These are phyloP conservation scores for Inonotus hispidus DNA, from an alignment of 1,284 basidiomycete genomes.

Conservation along the genomic window DNA sequence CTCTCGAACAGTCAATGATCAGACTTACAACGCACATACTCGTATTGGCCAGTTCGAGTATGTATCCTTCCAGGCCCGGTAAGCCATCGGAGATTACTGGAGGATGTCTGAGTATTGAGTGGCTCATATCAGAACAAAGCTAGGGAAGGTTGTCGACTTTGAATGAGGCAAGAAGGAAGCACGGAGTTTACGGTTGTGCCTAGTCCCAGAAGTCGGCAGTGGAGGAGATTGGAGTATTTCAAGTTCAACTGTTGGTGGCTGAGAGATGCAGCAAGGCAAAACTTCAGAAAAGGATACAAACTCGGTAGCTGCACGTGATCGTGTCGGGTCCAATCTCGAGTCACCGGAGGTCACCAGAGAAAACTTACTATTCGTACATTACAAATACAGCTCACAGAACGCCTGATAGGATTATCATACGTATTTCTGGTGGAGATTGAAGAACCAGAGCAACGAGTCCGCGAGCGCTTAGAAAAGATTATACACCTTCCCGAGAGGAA, in stretches of 20 bases:
- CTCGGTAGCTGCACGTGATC: too few species aligned
- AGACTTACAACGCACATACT: neutral
- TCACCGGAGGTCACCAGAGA: too few species aligned
- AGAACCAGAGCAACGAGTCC: neutral
- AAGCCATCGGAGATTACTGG: neutral
- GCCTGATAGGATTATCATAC: neutral
- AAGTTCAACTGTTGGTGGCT: too few species aligned
- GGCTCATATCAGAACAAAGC: neutral
- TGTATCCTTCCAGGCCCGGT: neutral
- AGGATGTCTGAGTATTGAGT: neutral
- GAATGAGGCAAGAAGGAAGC: too few species aligned
- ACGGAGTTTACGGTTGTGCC: too few species aligned
- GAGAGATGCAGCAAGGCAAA: too few species aligned
- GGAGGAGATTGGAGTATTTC: too few species aligned
- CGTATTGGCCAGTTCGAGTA: neutral
- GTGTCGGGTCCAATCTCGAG: too few species aligned
- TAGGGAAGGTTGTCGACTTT: too few species aligned
- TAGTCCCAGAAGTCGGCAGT: too few species aligned
- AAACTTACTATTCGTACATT: neutral
- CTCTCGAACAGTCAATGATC: neutral
- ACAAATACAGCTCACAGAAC: neutral
- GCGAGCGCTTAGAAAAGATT: slow-evolving; percentile 56
- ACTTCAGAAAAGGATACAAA: too few species aligned
- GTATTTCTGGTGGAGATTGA: neutral
- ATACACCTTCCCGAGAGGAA: slow-evolving; percentile 69